Base-by-base conservation (phyloP, 768 basidiomycete genomes). In the Imleria badia region DNA sequence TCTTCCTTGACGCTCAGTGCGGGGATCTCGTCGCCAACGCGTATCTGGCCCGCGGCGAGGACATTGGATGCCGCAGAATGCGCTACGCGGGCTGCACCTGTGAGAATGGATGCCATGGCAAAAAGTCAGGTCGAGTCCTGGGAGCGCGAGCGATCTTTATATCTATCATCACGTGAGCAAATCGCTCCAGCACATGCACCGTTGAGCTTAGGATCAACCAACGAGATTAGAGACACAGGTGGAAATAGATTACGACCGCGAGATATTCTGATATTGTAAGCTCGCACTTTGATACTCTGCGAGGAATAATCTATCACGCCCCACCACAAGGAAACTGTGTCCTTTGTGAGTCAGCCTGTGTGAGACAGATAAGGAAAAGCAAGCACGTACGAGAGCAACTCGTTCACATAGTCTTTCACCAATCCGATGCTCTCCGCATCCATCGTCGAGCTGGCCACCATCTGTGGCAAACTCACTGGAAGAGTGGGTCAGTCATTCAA, bases 391-490 rank as follows among this genome's bases (percentile, higher is more conserved):
- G 73, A 72, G 63, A 98, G 78, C 55, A 99, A 75, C 67, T 97
- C 94, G 54, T 90, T 89, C 57, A 92, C 85, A 70, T 98, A 94
- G 61, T 98, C 95, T 57, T 87, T 77, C 14, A 99, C 82, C 8
- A 97, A 76, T 22, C 73, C 74, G 19, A 95, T 86, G 13, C 90
- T 91, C 66, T 96, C 94, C 3, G 84, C 75, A 66, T 99, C 96
- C 78, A 98, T 86, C n/a, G 83, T 85, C 14, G 95, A 94, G 58
- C 82, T 85, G 1, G 87, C 84, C 31, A 98, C 87, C 83, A 97
- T 94, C 61, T 85, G 83, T 1, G 96, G 97, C 36, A 98, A 78
- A 60, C 87, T 93, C 71, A 98, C 96, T 97, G 58, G 36, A n/a
- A 17, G 26, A 47, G 39, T 26, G n/a, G 22, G 33, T 66, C 48